A percentile compares a stretch with the other conserved stretches of the same genome.
Evolutionary conservation across 306 rosid species (phyloP).

Genomic region (Ochetophila trinervis): DNA sequence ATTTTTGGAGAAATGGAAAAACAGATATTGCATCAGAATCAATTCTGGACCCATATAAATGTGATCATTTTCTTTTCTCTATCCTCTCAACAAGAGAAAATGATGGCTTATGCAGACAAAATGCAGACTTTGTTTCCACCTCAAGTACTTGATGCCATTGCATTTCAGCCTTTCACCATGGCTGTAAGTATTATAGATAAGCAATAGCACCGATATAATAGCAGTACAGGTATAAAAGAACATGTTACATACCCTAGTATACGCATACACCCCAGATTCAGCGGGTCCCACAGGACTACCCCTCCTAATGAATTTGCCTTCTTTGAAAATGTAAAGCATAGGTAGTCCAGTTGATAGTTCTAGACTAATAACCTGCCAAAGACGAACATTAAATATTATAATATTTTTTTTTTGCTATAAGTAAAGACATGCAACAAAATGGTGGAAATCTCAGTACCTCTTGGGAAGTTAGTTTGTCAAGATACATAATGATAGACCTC

Average conservation of each 20-base stretch:
- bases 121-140: too few species aligned
- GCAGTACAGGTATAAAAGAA: neutral
- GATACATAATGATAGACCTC: constrained; percentile 98
- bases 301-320: constrained; percentile 85
- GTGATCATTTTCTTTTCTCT: too few species aligned
- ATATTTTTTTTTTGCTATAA: neutral
- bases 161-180: too few species aligned
- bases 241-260: constrained; percentile 60
- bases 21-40: too few species aligned
- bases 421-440: neutral
- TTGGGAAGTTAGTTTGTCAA: constrained; percentile 92
- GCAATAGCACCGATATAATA: neutral
- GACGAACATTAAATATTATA: neutral
- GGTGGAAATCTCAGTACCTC: constrained; percentile 53
- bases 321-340: constrained; percentile 94
- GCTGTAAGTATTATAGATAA: neutral
- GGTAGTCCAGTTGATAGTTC: constrained; percentile 98
- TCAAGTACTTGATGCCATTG: too few species aligned
- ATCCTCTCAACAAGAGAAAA: too few species aligned
- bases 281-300: constrained; percentile 91
- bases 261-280: constrained; percentile 97
- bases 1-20: too few species aligned
- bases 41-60: too few species aligned
- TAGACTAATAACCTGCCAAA: constrained; percentile 79
- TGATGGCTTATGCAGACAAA: too few species aligned